Evolutionary conservation across 2,329 filamentous ascomycete species (phyloP).

Genomic region (Colletotrichum paranaense): DNA sequence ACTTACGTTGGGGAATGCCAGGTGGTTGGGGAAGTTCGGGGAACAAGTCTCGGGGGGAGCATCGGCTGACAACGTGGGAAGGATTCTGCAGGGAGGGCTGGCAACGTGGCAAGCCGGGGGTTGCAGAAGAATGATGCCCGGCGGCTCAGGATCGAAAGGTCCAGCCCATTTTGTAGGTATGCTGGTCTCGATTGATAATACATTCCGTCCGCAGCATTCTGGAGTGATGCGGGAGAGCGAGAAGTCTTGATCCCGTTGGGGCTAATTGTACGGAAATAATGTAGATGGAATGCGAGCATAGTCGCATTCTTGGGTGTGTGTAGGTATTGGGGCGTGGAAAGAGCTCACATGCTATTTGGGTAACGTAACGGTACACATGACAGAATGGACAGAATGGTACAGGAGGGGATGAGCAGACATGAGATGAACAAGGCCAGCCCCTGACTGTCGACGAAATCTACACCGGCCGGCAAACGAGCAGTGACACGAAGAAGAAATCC

Average conservation of each 20-base stretch:
- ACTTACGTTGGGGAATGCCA: slow-evolving; percentile 5
- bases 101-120: slow-evolving; percentile 24
- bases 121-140: slow-evolving; percentile 1
- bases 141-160: not conserved
- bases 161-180: no score
- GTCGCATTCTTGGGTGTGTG: not conserved
- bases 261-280: not conserved
- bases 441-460: not conserved
- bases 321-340: not conserved
- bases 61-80: slow-evolving; percentile 16
- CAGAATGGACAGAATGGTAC: not conserved
- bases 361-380: not conserved
- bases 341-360: not conserved
- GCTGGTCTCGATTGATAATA: not conserved
- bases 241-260: not conserved
- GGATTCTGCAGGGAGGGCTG: slow-evolving; percentile 10
- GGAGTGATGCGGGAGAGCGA: not conserved
- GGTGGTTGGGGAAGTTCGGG: slow-evolving; percentile 4
- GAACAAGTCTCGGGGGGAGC: not conserved
- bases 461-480: not conserved
- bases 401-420: slow-evolving; percentile 5
- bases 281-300: not conserved
- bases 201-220: not conserved
- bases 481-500: not conserved
- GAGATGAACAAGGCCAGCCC: slow-evolving; percentile 18